Evolutionary conservation across 345 rosid genomes (phyloP), one percentile per base, ranked within the genome.

Genomic region (Raphanus raphanistrum): DNA sequence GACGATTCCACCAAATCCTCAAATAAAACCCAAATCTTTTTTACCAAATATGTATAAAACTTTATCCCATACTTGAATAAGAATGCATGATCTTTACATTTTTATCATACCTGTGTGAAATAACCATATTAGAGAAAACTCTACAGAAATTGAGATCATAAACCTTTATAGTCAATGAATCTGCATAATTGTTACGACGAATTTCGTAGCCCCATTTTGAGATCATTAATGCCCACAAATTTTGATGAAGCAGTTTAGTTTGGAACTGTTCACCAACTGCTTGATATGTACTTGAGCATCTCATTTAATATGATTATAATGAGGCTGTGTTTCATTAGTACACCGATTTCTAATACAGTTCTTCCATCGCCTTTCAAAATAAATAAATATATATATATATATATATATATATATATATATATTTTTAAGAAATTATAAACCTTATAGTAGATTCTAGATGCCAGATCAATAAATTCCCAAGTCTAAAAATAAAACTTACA

Each of bases 1-100:
- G 29, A 73, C 65, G 63, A 45, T 72, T 58, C 68, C 63, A 72
- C 81, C 76, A 72, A 62, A 72, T 54, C 15, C 63, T 21, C 16
- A 76, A 17, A 38, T 33, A 52, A 73, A 68, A 27, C 69, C 29
- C 74, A 67, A 35, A 35, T 48, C 9, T 33, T 67, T 67, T 50
- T 77, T 41, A 48, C 54, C 72, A 65, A 65, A 52, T 26, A 63
- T 12, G 29, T 43, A 4, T 43, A 43, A 69, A 3, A 10, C 35
- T 64, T 36, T 38, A 15, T 60, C 43, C 29, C 11, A 62, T 26
- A 13, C 41, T 70, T 70, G 43, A 38, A 50, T 26, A 70, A 52
- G 25, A 45, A 26, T n/a, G 41, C 60, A 62, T 52, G 80, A 35
- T 62, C 13, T 59, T 28, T 16, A 38, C 41, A 38, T 59, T 38